phyloP scores from a whole-genome alignment of 345 rosid species.

The Litchi chinensis region DNA sequence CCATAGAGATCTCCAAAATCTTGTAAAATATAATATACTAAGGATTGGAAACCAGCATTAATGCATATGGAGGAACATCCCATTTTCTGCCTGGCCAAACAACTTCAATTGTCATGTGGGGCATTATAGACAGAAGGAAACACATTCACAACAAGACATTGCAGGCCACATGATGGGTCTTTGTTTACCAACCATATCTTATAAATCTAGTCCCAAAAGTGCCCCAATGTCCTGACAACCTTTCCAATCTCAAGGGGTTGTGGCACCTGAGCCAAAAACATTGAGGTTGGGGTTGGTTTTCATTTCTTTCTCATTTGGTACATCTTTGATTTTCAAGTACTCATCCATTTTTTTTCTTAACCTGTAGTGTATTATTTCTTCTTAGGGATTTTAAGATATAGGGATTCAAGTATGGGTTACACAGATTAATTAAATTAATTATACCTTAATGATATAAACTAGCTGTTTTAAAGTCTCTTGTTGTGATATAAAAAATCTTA shows the following conservation, averaged over 20 bases:
- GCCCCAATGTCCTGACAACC: neutral
- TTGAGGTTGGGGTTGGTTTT: neutral
- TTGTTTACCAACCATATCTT: neutral
- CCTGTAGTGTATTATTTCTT: neutral
- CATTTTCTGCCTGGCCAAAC: neutral
- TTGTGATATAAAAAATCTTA: too few relatives aligned
- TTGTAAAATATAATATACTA: neutral
- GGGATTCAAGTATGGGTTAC: too few relatives aligned
- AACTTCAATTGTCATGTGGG: conserved; percentile 4
- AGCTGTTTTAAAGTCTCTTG: too few relatives aligned
- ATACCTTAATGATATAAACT: too few relatives aligned
- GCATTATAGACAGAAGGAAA: neutral
- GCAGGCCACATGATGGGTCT: neutral
- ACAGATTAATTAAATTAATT: too few relatives aligned
- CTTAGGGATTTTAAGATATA: neutral
- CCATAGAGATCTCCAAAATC: neutral
- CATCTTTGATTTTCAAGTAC: neutral
- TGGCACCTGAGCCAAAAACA: neutral
- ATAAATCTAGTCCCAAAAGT: neutral
- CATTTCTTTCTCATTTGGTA: neutral
- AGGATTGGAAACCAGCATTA: neutral
- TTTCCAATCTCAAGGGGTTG: neutral
- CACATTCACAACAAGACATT: neutral
- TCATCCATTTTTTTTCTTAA: neutral
- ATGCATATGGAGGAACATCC: neutral